These are phyloP conservation scores for Hymenoscyphus repandus DNA, from an alignment of 2,329 filamentous ascomycete species.

Conservation along the genomic window DNA sequence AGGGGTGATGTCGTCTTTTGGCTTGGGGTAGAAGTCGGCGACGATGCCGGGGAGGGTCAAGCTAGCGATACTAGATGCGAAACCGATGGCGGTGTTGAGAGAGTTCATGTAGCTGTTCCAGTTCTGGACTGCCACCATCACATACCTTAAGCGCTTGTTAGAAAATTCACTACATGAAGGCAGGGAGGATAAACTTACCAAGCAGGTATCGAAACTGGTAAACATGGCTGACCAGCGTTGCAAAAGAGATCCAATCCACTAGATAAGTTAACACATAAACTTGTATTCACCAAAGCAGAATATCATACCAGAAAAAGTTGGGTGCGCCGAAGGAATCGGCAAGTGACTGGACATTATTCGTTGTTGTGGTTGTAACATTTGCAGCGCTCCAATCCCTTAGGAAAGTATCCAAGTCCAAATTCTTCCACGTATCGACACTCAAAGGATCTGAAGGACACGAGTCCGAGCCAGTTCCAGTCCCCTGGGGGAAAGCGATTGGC, in stretches of 20 bases:
- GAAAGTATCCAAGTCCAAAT: constrained; percentile 9
- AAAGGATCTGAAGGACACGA: constrained; percentile 7
- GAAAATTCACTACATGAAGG: background rate
- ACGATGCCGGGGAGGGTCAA: constrained; percentile 7
- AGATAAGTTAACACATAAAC: background rate
- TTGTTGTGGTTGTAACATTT: constrained; percentile 3
- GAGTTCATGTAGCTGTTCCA: constrained; percentile 18
- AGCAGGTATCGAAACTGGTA: constrained; percentile 12
- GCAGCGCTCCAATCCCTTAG: background rate
- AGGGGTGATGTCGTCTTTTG: constrained; percentile 10
- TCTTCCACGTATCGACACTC: constrained; percentile 6
- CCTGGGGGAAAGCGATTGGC: background rate
- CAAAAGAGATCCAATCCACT: constrained; percentile 15
- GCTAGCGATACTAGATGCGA: constrained; percentile 7
- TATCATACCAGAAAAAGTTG: constrained; percentile 16
- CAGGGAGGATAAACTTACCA: constrained; percentile 8
- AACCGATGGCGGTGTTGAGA: constrained; percentile 12
- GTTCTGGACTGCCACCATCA: constrained; percentile 14
- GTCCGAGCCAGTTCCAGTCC: background rate
- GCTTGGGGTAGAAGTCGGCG: constrained; percentile 9
- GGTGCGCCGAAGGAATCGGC: constrained; percentile 12
- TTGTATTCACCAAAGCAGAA: background rate
- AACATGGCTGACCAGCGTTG: constrained; percentile 16
- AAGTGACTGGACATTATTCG: constrained; percentile 14
- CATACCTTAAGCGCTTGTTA: constrained; percentile 8